These are phyloP conservation scores for Colletotrichum orchidophilum DNA, from an alignment of 2,329 filamentous ascomycete species.

Conservation along the genomic window DNA sequence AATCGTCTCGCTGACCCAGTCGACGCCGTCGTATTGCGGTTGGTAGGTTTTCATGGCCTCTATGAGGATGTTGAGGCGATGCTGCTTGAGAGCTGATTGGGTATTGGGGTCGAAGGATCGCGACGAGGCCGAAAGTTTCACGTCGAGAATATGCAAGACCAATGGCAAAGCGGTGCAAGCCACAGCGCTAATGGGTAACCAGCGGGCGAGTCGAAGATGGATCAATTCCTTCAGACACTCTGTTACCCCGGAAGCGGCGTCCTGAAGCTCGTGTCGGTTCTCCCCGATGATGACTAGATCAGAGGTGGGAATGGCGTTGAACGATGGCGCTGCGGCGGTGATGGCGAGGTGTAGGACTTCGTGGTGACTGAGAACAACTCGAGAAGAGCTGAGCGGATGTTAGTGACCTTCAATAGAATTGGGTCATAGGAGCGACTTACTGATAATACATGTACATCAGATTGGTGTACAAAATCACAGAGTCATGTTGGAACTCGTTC, in stretches of 20 bases:
- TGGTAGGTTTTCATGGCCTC: conserved; percentile 57
- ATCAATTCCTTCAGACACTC: conserved; percentile 58
- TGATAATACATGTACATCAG: conserved; percentile 63
- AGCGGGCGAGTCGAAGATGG: conserved; percentile 53
- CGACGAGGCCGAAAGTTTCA: conserved; percentile 42
- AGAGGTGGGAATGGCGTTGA: conserved; percentile 41
- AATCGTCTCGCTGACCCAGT: conserved; percentile 55
- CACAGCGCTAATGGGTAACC: conserved; percentile 57
- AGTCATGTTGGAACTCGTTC: conserved; percentile 49
- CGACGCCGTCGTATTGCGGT: conserved; percentile 55
- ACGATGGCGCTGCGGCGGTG: conserved; percentile 45
- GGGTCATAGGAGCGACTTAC: conserved; percentile 42
- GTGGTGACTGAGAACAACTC: conserved; percentile 56
- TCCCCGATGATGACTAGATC: conserved; percentile 50
- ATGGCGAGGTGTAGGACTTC: conserved; percentile 56
- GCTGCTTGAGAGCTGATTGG: conserved; percentile 51
- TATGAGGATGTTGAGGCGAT: conserved; percentile 54
- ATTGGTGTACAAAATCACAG: conserved; percentile 55
- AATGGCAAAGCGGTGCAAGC: conserved; percentile 46
- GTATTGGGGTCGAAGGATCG: conserved; percentile 41
- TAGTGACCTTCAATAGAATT: neutral
- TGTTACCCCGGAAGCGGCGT: conserved; percentile 54
- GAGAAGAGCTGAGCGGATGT: conserved; percentile 47
- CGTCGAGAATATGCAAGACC: conserved; percentile 45
- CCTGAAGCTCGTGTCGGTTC: conserved; percentile 53